Conservation (phyloP, 2,329 filamentous ascomycete genomes). For the Xenosphaeropsis pyriputrescens region DNA sequence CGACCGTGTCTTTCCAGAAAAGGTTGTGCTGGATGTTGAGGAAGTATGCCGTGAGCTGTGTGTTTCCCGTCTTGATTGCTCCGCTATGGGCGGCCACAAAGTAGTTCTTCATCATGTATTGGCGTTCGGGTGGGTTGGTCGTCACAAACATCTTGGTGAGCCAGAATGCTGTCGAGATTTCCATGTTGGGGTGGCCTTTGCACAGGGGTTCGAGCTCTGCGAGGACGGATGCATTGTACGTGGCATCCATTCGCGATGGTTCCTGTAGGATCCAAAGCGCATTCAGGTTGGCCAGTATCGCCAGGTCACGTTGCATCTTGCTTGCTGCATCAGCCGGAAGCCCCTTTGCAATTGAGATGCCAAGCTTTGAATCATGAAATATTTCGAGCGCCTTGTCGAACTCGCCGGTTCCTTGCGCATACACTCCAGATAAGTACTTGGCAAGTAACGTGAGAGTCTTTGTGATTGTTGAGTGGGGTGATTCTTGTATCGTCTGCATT, state of each 20-base stretch:
- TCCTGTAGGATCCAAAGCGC: constrained; percentile 59
- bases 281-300: constrained; percentile 53
- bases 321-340: constrained; percentile 21
- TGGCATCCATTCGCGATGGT: constrained; percentile 37
- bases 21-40: constrained; percentile 74
- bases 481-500: constrained; percentile 12
- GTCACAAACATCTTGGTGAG: constrained; percentile 57
- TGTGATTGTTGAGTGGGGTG: neutral
- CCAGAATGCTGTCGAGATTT: constrained; percentile 65
- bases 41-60: constrained; percentile 68
- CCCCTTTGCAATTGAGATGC: constrained; percentile 24
- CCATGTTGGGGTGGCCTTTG: constrained; percentile 52
- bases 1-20: constrained; percentile 44
- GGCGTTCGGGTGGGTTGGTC: constrained; percentile 45
- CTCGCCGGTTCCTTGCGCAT: constrained; percentile 64
- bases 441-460: too few species aligned
- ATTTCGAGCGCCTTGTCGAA: constrained; percentile 51
- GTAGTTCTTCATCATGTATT: constrained; percentile 65
- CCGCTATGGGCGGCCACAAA: constrained; percentile 59
- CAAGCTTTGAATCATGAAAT: constrained; percentile 49
- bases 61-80: constrained; percentile 56
- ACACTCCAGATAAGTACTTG: constrained; percentile 58
- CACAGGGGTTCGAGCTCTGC: constrained; percentile 54
- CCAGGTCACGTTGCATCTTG: constrained; percentile 47
- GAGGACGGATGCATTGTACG: constrained; percentile 44